Evolutionary conservation across 495 filamentous ascomycete species (phyloP).

Genomic region (Barbatosphaeria neglecta): DNA sequence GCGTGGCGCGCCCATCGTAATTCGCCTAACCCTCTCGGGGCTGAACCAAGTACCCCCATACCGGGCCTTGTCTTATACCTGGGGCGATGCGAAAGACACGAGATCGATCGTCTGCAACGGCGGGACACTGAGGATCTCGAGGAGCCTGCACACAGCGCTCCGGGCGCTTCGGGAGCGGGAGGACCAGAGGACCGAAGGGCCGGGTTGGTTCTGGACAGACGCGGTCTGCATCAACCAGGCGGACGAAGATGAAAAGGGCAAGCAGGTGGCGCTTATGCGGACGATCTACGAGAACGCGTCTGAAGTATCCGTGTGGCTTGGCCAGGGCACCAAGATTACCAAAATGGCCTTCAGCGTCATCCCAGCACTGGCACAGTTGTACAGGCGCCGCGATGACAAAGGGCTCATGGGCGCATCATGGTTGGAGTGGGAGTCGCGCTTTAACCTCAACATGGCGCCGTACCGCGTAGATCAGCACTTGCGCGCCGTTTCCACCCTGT

Average conservation of each 20-base stretch:
- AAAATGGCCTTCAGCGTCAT: neutral
- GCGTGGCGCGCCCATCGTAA: too few relatives aligned
- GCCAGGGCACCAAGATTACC: neutral
- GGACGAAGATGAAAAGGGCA: neutral
- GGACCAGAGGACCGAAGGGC: neutral
- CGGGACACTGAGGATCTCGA: neutral
- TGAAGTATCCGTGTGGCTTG: neutral
- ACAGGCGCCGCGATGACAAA: too few relatives aligned
- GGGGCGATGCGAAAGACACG: neutral
- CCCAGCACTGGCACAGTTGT: neutral
- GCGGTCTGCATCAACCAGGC: neutral
- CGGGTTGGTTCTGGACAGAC: neutral
- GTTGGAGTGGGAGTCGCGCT: neutral
- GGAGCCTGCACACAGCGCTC: neutral
- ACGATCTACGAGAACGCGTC: neutral
- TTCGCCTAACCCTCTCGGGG: too few relatives aligned
- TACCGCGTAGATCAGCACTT: neutral
- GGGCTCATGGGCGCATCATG: neutral
- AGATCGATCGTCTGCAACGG: neutral
- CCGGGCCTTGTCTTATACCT: neutral
- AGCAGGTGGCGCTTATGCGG: neutral
- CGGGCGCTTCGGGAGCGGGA: neutral
- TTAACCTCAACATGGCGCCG: neutral
- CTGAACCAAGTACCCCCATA: too few relatives aligned
- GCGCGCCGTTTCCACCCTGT: neutral